phyloP scores from a whole-genome alignment of 2,329 filamentous ascomycete species.

The Cladophialophora exuberans region DNA sequence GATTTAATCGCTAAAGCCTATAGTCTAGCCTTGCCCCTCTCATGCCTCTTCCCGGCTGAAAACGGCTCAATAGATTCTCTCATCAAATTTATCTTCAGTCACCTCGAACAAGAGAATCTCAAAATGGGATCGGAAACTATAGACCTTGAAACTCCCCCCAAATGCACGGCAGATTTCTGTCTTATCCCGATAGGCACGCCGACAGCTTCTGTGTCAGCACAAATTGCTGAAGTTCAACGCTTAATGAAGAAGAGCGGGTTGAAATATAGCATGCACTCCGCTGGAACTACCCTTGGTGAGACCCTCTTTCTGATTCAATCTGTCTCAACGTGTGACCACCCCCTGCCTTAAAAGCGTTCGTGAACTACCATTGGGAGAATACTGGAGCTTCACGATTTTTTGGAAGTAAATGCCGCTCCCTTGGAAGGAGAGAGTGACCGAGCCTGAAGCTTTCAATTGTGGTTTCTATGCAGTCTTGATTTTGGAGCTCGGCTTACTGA shows the following conservation, averaged over 20 bases:
- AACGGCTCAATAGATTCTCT: too few relatives aligned
- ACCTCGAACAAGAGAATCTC: background rate
- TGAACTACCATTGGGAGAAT: too few relatives aligned
- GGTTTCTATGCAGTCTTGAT: background rate
- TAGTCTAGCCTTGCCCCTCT: too few relatives aligned
- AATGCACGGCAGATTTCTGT: conserved; percentile 89
- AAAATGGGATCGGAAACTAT: conserved; percentile 15
- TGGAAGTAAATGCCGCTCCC: too few relatives aligned
- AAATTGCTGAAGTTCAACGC: conserved; percentile 86
- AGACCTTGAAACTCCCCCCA: conserved; percentile 61
- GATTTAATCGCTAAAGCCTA: too few relatives aligned
- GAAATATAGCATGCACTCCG: conserved; percentile 87
- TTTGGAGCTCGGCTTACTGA: background rate
- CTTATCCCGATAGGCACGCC: conserved; percentile 86
- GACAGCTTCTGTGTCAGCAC: conserved; percentile 72
- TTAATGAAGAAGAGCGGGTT: conserved; percentile 80
- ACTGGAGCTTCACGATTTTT: too few relatives aligned
- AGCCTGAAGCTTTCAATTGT: too few relatives aligned
- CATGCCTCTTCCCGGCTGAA: too few relatives aligned
- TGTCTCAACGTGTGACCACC: too few relatives aligned
- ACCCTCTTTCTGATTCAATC: background rate
- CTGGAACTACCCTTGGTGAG: conserved; percentile 88
- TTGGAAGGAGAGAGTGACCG: too few relatives aligned
- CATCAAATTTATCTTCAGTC: too few relatives aligned
- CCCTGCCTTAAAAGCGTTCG: too few relatives aligned